Base-by-base conservation (phyloP, 257 asterid species). In the Solanum bulbocastanum region DNA sequence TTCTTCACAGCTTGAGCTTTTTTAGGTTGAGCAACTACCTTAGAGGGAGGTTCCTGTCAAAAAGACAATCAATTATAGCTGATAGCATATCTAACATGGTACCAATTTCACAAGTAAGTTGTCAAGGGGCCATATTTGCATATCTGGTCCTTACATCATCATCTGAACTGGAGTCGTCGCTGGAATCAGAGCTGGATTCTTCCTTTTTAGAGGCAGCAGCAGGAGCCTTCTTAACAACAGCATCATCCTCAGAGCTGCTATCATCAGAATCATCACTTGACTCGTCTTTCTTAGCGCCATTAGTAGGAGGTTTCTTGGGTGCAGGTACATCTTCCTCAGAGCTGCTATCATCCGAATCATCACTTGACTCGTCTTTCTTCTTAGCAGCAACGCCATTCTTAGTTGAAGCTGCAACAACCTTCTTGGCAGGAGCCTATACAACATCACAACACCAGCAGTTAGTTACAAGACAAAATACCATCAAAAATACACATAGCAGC, bases 231-330 rank as follows among this genome's bases (percentile, higher is more conserved):
- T 93, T 87, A n/a, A 88, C 81, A 33, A 72, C 86, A 69, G 87
- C 75, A 46, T 91, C 89, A 46, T 91, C 94, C 74, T 86, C 90
- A 13, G 92, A 88, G 87, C 86, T 83, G 78, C 90, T 76, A 27
- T 89, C 94, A 66, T 91, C 90, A 40, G 93, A 90, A 2, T 91
- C 95, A 62, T 84, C 92, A 76, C 73, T 42, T 42, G 90, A 76
- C 89, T 83, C 11, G 69, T 87, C 32, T 85, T 90, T 89, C 37
- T 88, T 93, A 25, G 86, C 36, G n/a, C 83, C 90, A 62, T 78
- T 89, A 73, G 75, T 83, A 18, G 88, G 20, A 7, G 83, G 83
- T 27, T 89, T 89, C 92, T 93, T 89, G 25, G 89, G 71, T 27
- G 84, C 87, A 60, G 89, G 71, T 72, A 65, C 89, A 46, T 91